Conservation (phyloP, 257 asterid species). For the Solanum tacnaense region DNA sequence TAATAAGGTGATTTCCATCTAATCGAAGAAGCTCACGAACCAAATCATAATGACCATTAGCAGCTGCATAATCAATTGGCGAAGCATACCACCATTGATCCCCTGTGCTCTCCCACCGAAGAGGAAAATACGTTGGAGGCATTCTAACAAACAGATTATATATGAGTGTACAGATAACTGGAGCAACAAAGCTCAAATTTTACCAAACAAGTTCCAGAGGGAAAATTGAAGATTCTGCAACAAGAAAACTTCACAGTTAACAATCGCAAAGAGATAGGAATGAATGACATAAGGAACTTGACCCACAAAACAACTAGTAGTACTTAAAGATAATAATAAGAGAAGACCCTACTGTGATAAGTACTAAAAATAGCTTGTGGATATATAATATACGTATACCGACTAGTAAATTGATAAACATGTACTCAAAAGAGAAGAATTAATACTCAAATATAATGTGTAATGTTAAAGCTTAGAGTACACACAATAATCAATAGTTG, state of each 20-base stretch:
- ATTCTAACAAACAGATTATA: constrained; percentile 8
- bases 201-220: neutral
- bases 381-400: neutral
- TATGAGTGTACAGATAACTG: neutral
- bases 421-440: neutral
- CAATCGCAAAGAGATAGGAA: neutral
- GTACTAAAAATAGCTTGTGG: neutral
- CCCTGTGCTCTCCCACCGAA: constrained; percentile 98
- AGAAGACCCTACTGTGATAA: neutral
- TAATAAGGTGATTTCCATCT: constrained; percentile 81
- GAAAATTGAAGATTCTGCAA: neutral
- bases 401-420: neutral
- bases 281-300: neutral
- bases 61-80: constrained; percentile 95
- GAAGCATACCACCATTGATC: constrained; percentile 99
- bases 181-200: neutral
- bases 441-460: neutral
- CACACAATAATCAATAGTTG: constrained; percentile 3
- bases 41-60: constrained; percentile 86
- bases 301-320: neutral
- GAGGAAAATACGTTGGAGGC: constrained; percentile 77
- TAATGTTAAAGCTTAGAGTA: neutral
- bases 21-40: constrained; percentile 86
- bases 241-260: neutral
- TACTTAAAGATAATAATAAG: neutral